Conservation (phyloP, 345 rosid genomes). For the Aurinia saxatilis region DNA sequence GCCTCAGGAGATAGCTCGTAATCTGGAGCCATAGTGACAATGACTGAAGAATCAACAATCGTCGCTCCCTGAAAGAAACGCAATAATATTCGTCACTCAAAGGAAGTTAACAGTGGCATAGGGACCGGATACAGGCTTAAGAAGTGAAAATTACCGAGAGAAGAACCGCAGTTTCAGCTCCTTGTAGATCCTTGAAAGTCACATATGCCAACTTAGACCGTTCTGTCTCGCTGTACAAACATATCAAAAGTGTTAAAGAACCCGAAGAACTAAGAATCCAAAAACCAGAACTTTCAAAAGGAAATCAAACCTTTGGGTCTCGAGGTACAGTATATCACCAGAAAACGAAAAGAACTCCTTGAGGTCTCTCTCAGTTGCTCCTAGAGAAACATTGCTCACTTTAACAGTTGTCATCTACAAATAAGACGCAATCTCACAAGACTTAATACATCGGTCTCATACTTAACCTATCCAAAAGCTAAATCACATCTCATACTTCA, state of each 20-base stretch:
- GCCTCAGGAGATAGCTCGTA: slow-evolving; percentile 80
- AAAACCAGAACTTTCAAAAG: no score
- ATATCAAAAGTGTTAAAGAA: slow-evolving; percentile 10
- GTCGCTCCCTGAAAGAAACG: slow-evolving; percentile 64
- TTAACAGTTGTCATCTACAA: slow-evolving; percentile 48
- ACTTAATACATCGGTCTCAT: background rate
- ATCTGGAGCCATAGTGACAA: slow-evolving; percentile 57
- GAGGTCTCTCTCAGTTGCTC: slow-evolving; percentile 63
- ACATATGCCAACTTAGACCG: slow-evolving; percentile 63
- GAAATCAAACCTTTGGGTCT: slow-evolving; percentile 49
- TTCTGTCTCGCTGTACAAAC: slow-evolving; percentile 53
- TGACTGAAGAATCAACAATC: slow-evolving; percentile 75
- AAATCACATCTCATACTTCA: background rate
- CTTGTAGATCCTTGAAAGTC: slow-evolving; percentile 81
- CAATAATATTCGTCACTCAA: background rate
- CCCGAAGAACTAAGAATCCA: background rate
- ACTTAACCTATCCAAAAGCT: background rate
- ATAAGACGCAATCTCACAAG: background rate
- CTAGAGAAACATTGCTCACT: slow-evolving; percentile 64
- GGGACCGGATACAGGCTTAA: background rate
- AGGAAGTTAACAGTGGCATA: background rate
- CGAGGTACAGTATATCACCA: slow-evolving; percentile 66
- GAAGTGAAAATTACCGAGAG: slow-evolving; percentile 53
- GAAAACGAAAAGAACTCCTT: slow-evolving; percentile 83
- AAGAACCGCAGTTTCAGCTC: slow-evolving; percentile 87